Conservation (phyloP, 2,329 filamentous ascomycete species). For the Cytospora mali region DNA sequence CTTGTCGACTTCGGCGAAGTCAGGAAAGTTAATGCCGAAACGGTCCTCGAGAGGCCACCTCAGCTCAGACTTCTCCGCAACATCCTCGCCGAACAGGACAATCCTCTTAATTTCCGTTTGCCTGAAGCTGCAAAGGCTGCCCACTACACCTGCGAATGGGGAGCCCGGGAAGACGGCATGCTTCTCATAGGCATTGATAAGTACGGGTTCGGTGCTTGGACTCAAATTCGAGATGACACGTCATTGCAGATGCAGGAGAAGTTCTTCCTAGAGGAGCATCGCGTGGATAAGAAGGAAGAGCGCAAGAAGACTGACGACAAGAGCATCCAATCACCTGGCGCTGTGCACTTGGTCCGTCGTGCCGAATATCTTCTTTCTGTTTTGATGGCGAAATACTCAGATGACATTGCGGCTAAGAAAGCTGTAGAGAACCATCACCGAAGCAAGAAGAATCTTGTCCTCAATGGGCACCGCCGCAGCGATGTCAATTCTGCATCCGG, state of each 20-base stretch:
- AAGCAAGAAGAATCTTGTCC: constrained; percentile 78
- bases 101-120: constrained; percentile 81
- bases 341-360: constrained; percentile 91
- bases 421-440: constrained; percentile 91
- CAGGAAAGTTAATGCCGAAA: constrained; percentile 94
- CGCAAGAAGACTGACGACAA: constrained; percentile 77
- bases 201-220: constrained; percentile 95
- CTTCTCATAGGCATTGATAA: constrained; percentile 89
- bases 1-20: constrained; percentile 92
- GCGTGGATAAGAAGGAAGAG: constrained; percentile 97
- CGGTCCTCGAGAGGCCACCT: constrained; percentile 85
- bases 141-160: constrained; percentile 90
- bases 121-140: constrained; percentile 90
- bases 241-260: constrained; percentile 87
- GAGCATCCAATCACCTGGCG: constrained; percentile 89
- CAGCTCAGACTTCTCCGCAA: constrained; percentile 85
- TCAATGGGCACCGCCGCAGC: constrained; percentile 62
- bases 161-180: constrained; percentile 94
- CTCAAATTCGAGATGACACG: constrained; percentile 86
- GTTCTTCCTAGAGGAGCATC: constrained; percentile 94
- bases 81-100: constrained; percentile 65
- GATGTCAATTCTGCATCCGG: constrained; percentile 65
- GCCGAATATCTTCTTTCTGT: constrained; percentile 97
- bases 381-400: constrained; percentile 80
- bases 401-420: constrained; percentile 74